Base-by-base conservation (phyloP, 2,329 filamentous ascomycete species). In the Diplodia intermedia region DNA sequence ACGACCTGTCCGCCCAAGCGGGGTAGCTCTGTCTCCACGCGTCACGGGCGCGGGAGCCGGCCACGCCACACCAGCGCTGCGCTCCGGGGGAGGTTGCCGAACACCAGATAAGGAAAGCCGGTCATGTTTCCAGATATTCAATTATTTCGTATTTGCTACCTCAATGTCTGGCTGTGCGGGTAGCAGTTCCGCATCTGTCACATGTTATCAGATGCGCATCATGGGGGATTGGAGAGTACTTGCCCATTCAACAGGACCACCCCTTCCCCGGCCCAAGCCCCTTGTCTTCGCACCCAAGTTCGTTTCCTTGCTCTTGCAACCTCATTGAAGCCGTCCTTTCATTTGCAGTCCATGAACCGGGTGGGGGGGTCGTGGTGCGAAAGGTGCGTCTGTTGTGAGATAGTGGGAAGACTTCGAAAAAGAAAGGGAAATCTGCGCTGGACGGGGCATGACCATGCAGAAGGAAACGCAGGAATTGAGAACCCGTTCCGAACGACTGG, bases 171-270 rank as follows among this genome's bases (percentile, higher is more conserved):
- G 60, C 47, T 20, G 43, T 26, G 52, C 47, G n/a, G 43, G 31
- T 18, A 52, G 57, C 47, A 14, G 20, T 4, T n/a, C 47, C 18
- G 60, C 2, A 33, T 52, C 60, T 63, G 60, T 38, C 14, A 63
- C 60, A 52, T 26, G 60, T 63, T 63, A 63, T 52, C 60, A 52
- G 31, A 36, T 63, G 60, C 60, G n/a, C 47, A 52, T 49, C n/a
- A 26, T 11, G 11, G n/a, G 14, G 15, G 38, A 18, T 20, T 38
- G 11, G 29, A 52, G 60, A 52, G 60, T 63, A 63, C 60, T 63
- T 53, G 47, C 60, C 60, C 12, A 12, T 23, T 36, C 36, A 11
- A 50, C 7, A 62, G 43, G 26, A 63, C 47, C n/a, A 18, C 60
- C 31, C 26, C 8, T 12, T 15, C 8, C 23, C 18, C 23, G 47